Evolutionary conservation across 345 rosid genomes (phyloP).

Genomic region (Chamaenerion angustifolium): DNA sequence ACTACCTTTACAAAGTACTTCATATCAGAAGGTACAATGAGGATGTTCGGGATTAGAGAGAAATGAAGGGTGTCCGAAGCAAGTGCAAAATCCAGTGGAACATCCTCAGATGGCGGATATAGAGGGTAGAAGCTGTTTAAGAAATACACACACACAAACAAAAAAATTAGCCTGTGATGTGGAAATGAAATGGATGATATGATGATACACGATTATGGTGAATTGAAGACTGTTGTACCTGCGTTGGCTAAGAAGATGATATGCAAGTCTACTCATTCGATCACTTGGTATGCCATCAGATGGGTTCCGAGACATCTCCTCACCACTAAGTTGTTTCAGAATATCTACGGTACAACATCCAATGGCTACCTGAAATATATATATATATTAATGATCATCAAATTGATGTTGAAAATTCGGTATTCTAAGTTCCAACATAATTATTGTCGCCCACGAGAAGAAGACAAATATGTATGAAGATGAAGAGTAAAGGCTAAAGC

Average conservation of each 20-base stretch:
- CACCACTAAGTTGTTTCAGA: conserved; percentile 75
- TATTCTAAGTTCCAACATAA: too few species aligned
- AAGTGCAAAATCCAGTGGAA: conserved; percentile 68
- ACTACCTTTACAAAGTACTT: conserved; percentile 65
- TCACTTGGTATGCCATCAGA: conserved; percentile 42
- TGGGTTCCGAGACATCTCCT: conserved; percentile 66
- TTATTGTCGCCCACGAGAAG: too few species aligned
- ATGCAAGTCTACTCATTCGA: conserved; percentile 78
- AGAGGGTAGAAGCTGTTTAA: conserved; percentile 72
- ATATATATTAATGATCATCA: not conserved
- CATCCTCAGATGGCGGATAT: conserved; percentile 69
- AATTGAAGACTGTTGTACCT: conserved; percentile 13
- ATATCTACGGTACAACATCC: conserved; percentile 86
- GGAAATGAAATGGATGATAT: too few species aligned
- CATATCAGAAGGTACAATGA: conserved; percentile 76
- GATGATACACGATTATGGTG: too few species aligned
- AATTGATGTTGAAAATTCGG: not conserved
- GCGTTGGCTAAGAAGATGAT: conserved; percentile 58
- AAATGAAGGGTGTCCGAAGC: conserved; percentile 53
- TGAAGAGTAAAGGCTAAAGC: too few species aligned
- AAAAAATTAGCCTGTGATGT: not conserved
- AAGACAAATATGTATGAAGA: too few species aligned
- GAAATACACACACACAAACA: not conserved
- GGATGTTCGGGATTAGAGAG: conserved; percentile 49
- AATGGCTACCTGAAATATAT: conserved; percentile 54